Conservation (phyloP, 2,329 filamentous ascomycete species). For the Elsinoe arachidis region DNA sequence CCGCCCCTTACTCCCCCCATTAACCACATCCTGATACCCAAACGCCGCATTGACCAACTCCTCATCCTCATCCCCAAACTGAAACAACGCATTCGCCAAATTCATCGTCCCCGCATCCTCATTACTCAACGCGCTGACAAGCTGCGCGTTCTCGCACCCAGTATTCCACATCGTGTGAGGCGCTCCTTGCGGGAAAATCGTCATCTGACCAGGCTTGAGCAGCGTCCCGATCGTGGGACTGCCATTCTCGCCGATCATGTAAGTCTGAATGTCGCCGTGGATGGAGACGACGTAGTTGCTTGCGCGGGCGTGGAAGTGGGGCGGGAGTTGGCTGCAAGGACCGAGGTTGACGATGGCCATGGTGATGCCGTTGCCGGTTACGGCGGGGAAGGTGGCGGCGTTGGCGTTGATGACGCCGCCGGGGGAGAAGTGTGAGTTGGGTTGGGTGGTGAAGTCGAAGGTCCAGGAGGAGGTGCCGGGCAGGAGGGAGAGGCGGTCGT, state of each 20-base stretch:
- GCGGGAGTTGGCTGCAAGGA: slow-evolving; percentile 44
- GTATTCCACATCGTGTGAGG: slow-evolving; percentile 45
- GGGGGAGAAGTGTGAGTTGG: slow-evolving; percentile 35
- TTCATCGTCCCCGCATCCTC: slow-evolving; percentile 45
- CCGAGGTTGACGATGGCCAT: slow-evolving; percentile 36
- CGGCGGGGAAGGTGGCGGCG: slow-evolving; percentile 43
- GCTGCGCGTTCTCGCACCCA: slow-evolving; percentile 42
- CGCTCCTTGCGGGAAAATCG: slow-evolving; percentile 41
- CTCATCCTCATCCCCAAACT: slow-evolving; percentile 27
- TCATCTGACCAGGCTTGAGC: slow-evolving; percentile 39
- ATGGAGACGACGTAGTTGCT: slow-evolving; percentile 43
- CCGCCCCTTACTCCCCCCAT: slow-evolving; percentile 23
- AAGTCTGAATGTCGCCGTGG: slow-evolving; percentile 42
- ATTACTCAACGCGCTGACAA: slow-evolving; percentile 42
- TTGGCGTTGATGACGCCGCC: slow-evolving; percentile 46
- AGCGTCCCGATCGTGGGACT: slow-evolving; percentile 34
- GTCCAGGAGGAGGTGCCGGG: slow-evolving; percentile 36
- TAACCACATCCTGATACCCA: slow-evolving; percentile 29
- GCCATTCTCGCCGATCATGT: slow-evolving; percentile 46
- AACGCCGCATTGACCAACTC: slow-evolving; percentile 39
- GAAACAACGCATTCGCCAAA: slow-evolving; percentile 37
- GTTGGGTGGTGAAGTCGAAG: slow-evolving; percentile 41
- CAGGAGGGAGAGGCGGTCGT: slow-evolving; percentile 37
- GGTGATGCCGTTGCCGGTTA: slow-evolving; percentile 40
- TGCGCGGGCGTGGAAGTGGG: slow-evolving; percentile 43